Percentiles rank a stretch among this genome's conserved stretches.
These are phyloP conservation scores for Psidium friedrichsthalianum DNA, from an alignment of 345 rosid species.

Conservation along the genomic window DNA sequence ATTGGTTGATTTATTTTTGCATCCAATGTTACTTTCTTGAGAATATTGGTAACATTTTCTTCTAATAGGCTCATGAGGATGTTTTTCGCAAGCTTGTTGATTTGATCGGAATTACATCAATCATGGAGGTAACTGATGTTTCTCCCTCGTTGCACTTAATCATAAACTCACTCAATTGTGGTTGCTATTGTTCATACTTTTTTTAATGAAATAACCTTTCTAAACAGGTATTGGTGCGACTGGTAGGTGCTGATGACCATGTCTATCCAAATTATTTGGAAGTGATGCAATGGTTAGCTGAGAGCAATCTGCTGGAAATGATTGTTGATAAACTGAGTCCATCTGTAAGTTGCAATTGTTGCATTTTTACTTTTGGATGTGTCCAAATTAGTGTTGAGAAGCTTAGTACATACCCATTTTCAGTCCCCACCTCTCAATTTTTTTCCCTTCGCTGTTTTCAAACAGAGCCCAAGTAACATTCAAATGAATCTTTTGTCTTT, in stretches of 20 bases:
- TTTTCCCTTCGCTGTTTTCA: not conserved
- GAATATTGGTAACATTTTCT: not conserved
- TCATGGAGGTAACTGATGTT: slow-evolving; percentile 75
- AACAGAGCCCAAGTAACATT: not conserved
- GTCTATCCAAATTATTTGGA: slow-evolving; percentile 90
- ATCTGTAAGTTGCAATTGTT: slow-evolving; percentile 41
- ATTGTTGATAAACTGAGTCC: slow-evolving; percentile 89
- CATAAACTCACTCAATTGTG: not conserved
- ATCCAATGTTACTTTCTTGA: not conserved
- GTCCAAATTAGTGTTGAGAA: not conserved
- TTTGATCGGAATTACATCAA: slow-evolving; percentile 97
- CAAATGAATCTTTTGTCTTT: not conserved
- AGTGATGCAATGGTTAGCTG: slow-evolving; percentile 99
- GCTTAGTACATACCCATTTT: slow-evolving; percentile 31
- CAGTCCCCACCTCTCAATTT: not conserved
- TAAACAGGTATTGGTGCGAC: slow-evolving; percentile 82
- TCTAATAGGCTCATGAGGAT: slow-evolving; percentile 73
- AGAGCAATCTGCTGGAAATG: slow-evolving; percentile 84
- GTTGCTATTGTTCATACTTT: not conserved
- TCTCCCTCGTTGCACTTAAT: not conserved
- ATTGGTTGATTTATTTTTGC: not conserved
- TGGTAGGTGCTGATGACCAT: slow-evolving; percentile 95
- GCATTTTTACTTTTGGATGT: not conserved
- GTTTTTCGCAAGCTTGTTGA: slow-evolving; percentile 82
- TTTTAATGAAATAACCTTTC: not conserved